Evolutionary conservation across 2,329 filamentous ascomycete genomes (phyloP).

Genomic region (Zymoseptoria crescenta): DNA sequence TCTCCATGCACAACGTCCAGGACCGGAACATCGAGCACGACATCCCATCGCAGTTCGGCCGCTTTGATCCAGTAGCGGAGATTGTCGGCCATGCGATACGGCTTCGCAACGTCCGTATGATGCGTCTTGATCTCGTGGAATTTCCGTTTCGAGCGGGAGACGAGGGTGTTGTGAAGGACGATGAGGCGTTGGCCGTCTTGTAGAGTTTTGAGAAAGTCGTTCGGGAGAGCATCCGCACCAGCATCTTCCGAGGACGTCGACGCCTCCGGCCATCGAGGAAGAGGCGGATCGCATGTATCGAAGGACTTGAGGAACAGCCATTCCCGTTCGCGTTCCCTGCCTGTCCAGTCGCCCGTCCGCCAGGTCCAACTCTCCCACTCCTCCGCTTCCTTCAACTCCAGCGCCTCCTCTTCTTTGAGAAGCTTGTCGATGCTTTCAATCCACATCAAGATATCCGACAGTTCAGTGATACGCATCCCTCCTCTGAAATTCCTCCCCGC

Average conservation of each 20-base stretch:
- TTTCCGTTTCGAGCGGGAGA: constrained; percentile 73
- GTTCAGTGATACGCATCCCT: constrained; percentile 72
- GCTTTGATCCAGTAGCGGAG: constrained; percentile 94
- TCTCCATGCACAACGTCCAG: constrained; percentile 76
- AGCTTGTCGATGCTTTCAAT: constrained; percentile 69
- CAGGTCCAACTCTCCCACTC: constrained; percentile 69
- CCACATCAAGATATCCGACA: constrained; percentile 69
- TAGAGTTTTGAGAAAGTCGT: constrained; percentile 66
- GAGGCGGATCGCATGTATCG: constrained; percentile 49
- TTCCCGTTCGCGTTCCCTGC: constrained; percentile 70
- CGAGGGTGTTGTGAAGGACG: constrained; percentile 79
- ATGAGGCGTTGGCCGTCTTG: constrained; percentile 76
- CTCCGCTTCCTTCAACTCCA: constrained; percentile 64
- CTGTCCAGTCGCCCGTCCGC: constrained; percentile 65
- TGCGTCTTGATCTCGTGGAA: constrained; percentile 85
- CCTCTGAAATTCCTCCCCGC: constrained; percentile 78
- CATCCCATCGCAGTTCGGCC: constrained; percentile 87
- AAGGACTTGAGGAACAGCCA: constrained; percentile 74
- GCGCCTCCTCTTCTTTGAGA: constrained; percentile 65
- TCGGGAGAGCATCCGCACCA: constrained; percentile 17
- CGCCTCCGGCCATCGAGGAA: constrained; percentile 60
- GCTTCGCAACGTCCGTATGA: constrained; percentile 89
- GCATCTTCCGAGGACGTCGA: neutral
- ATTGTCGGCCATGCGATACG: constrained; percentile 89
- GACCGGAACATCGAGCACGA: constrained; percentile 73